Base-by-base conservation (phyloP, 371 early-diverging fungal species). In the Apophysomyces variabilis region DNA sequence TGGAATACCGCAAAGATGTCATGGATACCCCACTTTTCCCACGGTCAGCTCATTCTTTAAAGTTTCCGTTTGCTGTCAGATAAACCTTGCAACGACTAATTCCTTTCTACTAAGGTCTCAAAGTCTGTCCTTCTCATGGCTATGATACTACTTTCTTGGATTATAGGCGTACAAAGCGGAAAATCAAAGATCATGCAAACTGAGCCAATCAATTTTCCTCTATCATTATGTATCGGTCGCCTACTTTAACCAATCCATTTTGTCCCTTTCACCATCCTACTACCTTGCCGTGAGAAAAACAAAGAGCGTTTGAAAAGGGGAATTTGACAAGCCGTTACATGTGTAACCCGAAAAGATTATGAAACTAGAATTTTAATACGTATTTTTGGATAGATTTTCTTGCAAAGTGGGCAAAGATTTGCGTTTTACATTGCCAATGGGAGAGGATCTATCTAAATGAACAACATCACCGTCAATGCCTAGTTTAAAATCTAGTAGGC, bases 41-140 rank as follows among this genome's bases (percentile, higher is more conserved):
- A 50, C 54, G 54, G 54, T 50, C 54, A 50, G 21, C 47, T 50
- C 54, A 45, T 45, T 45, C 46, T 45, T 45, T 21, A 1, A 18
- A 7, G n/a, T 21, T n/a, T 21, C 18, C 21, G 5, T 9, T 21
- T 7, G 21, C 54, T 50, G 54, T 50, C 54, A 50, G 32, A 50
- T n/a, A 50, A 50, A 18, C n/a, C 54, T 7, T 50, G 32, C 32
- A 26, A 26, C 32, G 32, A 26, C 32, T 26, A 26, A 26, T 26
- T 26, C 32, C 32, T 26, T 26, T 26, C 32, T 26, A 26, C 32
- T 26, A 26, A 26, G 3, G 32, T 26, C 32, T 26, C 32, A 26
- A 26, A 26, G 32, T 26, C 32, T 26, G 3, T 26, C 32, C 32
- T 26, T 26, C 32, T 26, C 16, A 50, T 21, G 18, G 9, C 9